Evolutionary conservation across 2,329 filamentous ascomycete species (phyloP), one percentile per base, ranked within the genome.

Genomic region (Chaetothyriales sp.): DNA sequence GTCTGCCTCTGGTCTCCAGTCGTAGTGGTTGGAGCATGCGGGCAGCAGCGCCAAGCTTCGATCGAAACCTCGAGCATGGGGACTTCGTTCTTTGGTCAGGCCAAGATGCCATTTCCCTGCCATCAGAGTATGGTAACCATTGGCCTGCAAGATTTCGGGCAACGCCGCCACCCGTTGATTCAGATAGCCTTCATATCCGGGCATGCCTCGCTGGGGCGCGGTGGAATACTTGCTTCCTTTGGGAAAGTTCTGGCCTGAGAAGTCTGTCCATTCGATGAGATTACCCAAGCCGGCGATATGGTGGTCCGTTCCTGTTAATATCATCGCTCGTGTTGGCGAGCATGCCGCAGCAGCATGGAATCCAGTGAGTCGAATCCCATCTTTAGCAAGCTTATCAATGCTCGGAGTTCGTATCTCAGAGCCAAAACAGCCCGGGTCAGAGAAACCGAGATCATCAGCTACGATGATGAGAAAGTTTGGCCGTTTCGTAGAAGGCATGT

Each of bases 271-370:
- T 48, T 55, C 53, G 56, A 76, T 72, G 51, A 82, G 63, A 53
- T 80, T 78, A 1, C 78, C 79, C 2, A 82, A 68, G 1, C 80
- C 68, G 9, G 68, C 68, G 52, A 70, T 70, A 51, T 70, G 58
- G 37, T 58, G 54, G 48, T 57, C 55, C 43, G 79, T 82, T 3
- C 79, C 79, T 0, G 78, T 81, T 72, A 83, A 77, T 58, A 83
- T 73, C 80, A 83, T 83, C 18, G 79, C 77, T 40, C 80, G 70
- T 2, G 78, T 80, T 1, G 81, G 81, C 48, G 78, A 82, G 65
- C 79, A 83, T 48, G 80, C 80, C 2, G 79, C 76, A 0, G 81
- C 80, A 1, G 79, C 76, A 60, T 83, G 80, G 63, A 81, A 83
- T 58, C 82, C 77, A 0, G 78, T 82, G 60, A 82, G 80, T 4